A percentile compares a stretch with the other conserved stretches of the same genome.
phyloP scores from a whole-genome alignment of 495 filamentous ascomycete genomes.

The Usnea hakonensis region DNA sequence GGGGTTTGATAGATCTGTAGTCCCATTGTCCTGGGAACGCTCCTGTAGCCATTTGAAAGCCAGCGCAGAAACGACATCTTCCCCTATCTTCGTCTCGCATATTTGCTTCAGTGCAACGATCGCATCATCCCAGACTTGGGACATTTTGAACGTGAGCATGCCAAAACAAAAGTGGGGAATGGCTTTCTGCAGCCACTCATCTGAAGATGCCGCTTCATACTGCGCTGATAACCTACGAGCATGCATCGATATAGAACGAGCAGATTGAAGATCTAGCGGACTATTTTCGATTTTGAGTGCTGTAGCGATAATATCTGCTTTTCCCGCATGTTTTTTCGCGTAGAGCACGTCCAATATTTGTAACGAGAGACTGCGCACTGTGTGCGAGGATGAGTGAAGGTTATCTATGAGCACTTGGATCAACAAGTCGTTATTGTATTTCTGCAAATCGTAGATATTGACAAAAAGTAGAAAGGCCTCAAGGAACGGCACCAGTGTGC shows the following conservation, averaged over 20 bases:
- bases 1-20: neutral
- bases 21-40: conserved; percentile 40
- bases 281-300: conserved; percentile 68
- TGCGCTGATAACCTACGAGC: conserved; percentile 65
- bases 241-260: conserved; percentile 70
- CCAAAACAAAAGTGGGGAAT: conserved; percentile 83
- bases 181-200: conserved; percentile 59
- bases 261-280: conserved; percentile 65
- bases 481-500: conserved; percentile 56
- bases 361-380: conserved; percentile 61
- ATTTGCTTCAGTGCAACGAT: conserved; percentile 67
- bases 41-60: conserved; percentile 74
- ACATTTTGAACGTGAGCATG: conserved; percentile 72
- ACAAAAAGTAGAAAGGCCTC: conserved; percentile 57
- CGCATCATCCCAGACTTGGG: conserved; percentile 80
- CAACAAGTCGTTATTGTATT: conserved; percentile 44
- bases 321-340: conserved; percentile 31
- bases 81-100: conserved; percentile 58
- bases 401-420: conserved; percentile 58
- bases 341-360: conserved; percentile 48
- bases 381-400: conserved; percentile 62
- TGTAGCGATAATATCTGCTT: conserved; percentile 37
- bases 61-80: conserved; percentile 63
- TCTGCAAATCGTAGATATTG: conserved; percentile 37
- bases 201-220: conserved; percentile 45